Evolutionary conservation across 495 filamentous ascomycete genomes (phyloP).

Genomic region (Podospora anserina): DNA sequence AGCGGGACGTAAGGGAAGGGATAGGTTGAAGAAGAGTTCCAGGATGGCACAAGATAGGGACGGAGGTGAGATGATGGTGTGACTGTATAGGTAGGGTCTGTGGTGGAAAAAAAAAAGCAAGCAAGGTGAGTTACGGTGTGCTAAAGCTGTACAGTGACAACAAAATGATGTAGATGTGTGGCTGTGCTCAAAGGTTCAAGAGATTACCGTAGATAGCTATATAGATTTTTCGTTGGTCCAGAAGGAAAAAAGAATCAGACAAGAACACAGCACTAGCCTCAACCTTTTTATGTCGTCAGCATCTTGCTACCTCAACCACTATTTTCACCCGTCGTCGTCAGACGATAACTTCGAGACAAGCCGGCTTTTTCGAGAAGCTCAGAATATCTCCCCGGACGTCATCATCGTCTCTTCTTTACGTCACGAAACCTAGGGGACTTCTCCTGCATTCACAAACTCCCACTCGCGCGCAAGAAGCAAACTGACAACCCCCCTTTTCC

Average conservation of each 20-base stretch:
- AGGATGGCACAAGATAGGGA: conserved; percentile 1
- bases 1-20: not conserved
- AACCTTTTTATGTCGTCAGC: not conserved
- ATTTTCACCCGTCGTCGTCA: not conserved
- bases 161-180: conserved; percentile 5
- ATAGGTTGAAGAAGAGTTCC: conserved; percentile 9
- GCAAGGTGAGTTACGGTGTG: not conserved
- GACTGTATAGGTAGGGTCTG: not conserved
- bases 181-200: too few relatives aligned
- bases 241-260: not conserved
- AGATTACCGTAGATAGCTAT: too few relatives aligned
- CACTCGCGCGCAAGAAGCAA: not conserved
- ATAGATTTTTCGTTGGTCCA: not conserved
- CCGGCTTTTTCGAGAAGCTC: not conserved
- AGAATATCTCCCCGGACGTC: not conserved
- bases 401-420: not conserved
- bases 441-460: not conserved
- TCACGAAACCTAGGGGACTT: not conserved
- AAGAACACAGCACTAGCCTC: not conserved
- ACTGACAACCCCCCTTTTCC: not conserved
- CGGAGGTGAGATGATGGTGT: not conserved
- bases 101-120: not conserved
- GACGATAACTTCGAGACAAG: not conserved
- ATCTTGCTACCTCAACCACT: not conserved
- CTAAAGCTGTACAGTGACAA: not conserved